Evolutionary conservation across 2,329 filamentous ascomycete species (phyloP), one percentile per base, ranked within the genome.

Genomic region (Clonostachys sp.): DNA sequence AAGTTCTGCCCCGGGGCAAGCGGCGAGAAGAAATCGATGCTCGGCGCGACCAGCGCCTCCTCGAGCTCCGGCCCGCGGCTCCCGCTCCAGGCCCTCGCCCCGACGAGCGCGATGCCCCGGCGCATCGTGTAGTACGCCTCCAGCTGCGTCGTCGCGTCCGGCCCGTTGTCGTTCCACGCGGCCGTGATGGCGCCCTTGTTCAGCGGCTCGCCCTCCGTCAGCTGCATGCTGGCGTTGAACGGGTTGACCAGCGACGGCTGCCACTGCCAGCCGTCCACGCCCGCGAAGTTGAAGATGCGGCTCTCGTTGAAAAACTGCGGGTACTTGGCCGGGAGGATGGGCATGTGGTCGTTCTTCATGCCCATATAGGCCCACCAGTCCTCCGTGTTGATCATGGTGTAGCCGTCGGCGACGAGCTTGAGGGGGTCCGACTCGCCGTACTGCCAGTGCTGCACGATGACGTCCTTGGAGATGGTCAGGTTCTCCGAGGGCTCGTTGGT

Each of bases 311-410:
- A 74, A 50, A 71, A 71, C 41, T 74, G 71, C 2, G 71, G 68
- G 44, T 75, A 75, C 5, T 66, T 63, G 1, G 69, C 70, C 1
- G 72, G 72, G 0, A 68, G 48, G 35, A 74, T 73, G 2, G 71
- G 72, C 45, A 57, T 69, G 51, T 74, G 71, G 50, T 75, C 70
- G 49, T 77, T 80, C 49, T 80, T 80, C 45, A 80, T 54, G 6
- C 69, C 72, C 66, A 78, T 75, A 51, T 80, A 80, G 0, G 72
- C 74, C 76, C 72, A 75, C 70, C 71, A 73, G 51, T 75, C 72
- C 41, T 75, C 62, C 1, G 71, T 73, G 52, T 75, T 75, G 58
- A 75, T 61, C 10, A 73, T 34, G 1, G 60, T 48, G 48, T 74
- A 72, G 2, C 63, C 64, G 5, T 62, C 55, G 2, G 55, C 48